phyloP scores from a whole-genome alignment of 106 monocot genomes.

The Dendrobium officinale region DNA sequence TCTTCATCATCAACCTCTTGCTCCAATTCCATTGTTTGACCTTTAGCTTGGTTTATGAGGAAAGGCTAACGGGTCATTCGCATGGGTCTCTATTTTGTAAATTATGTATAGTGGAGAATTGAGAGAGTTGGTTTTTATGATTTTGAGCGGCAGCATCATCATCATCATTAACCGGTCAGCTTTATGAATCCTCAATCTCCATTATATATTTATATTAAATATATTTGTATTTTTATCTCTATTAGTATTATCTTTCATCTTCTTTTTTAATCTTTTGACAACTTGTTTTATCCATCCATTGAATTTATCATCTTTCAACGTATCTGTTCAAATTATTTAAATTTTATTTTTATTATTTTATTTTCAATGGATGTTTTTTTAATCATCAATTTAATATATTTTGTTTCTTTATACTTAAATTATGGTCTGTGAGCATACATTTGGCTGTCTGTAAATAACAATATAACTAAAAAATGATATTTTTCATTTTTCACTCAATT shows the following conservation, averaged over 20 bases:
- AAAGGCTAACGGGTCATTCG: neutral
- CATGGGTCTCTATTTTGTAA: neutral
- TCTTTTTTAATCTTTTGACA: neutral
- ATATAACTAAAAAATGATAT: too few relatives aligned
- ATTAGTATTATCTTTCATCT: neutral
- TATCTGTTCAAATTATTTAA: too few relatives aligned
- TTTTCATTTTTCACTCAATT: too few relatives aligned
- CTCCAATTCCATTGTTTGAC: neutral
- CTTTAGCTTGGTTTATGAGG: neutral
- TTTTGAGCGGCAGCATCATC: neutral
- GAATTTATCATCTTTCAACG: too few relatives aligned
- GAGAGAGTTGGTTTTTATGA: slow-evolving; percentile 2
- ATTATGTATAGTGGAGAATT: neutral
- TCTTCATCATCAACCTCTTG: neutral
- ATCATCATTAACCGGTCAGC: slow-evolving; percentile 1
- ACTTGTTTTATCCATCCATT: neutral
- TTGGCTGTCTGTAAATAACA: too few relatives aligned
- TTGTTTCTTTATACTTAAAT: too few relatives aligned
- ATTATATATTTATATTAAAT: neutral
- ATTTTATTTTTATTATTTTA: too few relatives aligned
- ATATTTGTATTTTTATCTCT: neutral
- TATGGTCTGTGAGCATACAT: too few relatives aligned
- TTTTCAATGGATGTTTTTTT: too few relatives aligned
- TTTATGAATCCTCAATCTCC: neutral
- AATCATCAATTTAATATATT: too few relatives aligned